These are phyloP conservation scores for Phytophthora fragariae DNA, from an alignment of 352 stramenopile species.

Conservation along the genomic window DNA sequence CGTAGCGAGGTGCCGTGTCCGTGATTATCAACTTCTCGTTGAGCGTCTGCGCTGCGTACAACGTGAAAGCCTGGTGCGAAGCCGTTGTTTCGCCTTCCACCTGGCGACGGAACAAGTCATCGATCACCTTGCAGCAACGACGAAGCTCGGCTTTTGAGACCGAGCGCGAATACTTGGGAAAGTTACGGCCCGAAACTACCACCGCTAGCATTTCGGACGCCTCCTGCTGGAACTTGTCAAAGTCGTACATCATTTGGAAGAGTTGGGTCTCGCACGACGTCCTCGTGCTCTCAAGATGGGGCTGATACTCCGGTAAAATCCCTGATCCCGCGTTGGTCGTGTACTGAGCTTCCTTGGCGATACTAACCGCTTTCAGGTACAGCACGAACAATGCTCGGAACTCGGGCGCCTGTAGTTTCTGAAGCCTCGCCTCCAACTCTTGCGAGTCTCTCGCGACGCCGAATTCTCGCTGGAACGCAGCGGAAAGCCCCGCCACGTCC, in stretches of 20 bases:
- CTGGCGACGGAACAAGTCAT: conserved; percentile 56
- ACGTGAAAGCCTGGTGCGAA: conserved; percentile 60
- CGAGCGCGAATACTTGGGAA: conserved; percentile 65
- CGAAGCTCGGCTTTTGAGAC: conserved; percentile 64
- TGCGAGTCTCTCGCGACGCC: conserved; percentile 32
- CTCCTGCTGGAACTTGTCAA: conserved; percentile 61
- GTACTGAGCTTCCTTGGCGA: conserved; percentile 49
- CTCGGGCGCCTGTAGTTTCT: conserved; percentile 46
- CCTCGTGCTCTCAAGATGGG: conserved; percentile 54
- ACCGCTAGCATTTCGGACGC: conserved; percentile 54
- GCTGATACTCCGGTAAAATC: conserved; percentile 57
- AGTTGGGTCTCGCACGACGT: conserved; percentile 67
- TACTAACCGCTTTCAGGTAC: conserved; percentile 54
- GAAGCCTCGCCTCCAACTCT: conserved; percentile 55
- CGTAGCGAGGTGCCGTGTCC: conserved; percentile 68
- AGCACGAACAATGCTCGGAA: conserved; percentile 55
- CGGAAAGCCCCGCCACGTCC: conserved; percentile 41
- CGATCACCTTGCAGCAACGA: conserved; percentile 53
- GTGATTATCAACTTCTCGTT: conserved; percentile 71
- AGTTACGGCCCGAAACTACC: conserved; percentile 65
- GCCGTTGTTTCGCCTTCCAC: conserved; percentile 36
- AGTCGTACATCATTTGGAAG: conserved; percentile 73
- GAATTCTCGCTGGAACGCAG: conserved; percentile 60
- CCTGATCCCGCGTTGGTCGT: conserved; percentile 35
- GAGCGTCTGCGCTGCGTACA: conserved; percentile 42